Base-by-base conservation (phyloP, 2,329 filamentous ascomycete species). In the Sporothrix pseudoabietina region DNA sequence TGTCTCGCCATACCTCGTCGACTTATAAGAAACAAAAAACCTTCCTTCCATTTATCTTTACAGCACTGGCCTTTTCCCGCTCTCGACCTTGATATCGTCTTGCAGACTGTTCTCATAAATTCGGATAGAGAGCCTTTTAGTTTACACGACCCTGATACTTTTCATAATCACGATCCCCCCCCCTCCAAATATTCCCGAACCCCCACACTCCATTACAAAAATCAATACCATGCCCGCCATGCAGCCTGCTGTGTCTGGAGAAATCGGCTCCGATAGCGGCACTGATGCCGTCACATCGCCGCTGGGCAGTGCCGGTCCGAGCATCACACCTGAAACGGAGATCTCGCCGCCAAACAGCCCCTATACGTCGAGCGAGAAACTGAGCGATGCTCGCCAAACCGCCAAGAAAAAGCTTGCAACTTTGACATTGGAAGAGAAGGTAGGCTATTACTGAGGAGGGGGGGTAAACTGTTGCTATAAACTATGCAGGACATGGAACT, bases 401-500 rank as follows among this genome's bases (percentile, higher is more conserved):
- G 84, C 85, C 19, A 83, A 79, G 76, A 83, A 86, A 77, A 87
- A 88, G 76, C 79, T 90, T 49, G 81, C 83, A 59, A 81, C 82
- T 75, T 79, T 90, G 55, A 87, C 84, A 10, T 78, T 88, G 59
- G 86, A 88, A 72, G 88, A 91, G 78, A 90, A 90, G 82, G 87
- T 87, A 75, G 76, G 76, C 7, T 54, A 26, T 9, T 10, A 19
- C 10, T 12, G 12, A 54, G 1, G 2, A 39, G n/a, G 9, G 2
- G 30, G 26, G 4, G 9, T 16, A 44, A 44, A 22, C 41, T n/a
- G 1, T 12, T 10, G 8, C 10, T 6, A 9, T 0, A 6, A 19
- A 12, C 22, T 35, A 19, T 35, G 39, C 3, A 7, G 22, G 52
- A 9, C 9, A 22, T 22, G 26, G 22, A 3, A 14, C 59, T 65